Evolutionary conservation across 805 yeast species (phyloP).

Genomic region (Debaryomyces hansenii): DNA sequence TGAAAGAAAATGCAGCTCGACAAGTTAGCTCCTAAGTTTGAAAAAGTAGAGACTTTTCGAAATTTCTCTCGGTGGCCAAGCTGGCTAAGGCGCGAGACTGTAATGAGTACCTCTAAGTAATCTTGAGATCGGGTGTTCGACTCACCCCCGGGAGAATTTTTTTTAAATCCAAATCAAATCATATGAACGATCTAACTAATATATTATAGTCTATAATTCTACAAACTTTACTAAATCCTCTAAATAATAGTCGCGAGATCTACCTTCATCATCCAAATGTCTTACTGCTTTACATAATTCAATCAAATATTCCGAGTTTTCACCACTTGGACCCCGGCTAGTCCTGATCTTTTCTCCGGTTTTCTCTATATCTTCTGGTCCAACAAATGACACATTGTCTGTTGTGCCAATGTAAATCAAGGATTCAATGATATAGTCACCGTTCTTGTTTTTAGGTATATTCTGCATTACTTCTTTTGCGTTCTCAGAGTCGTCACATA

Average conservation of each 20-base stretch:
- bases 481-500: constrained; percentile 11
- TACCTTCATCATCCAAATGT: constrained; percentile 16
- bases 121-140: constrained; percentile 48
- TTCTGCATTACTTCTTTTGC: constrained; percentile 7
- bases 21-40: too few species aligned
- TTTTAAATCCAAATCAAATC: constrained; percentile 2
- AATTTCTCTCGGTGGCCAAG: constrained; percentile 42
- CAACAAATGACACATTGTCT: constrained; percentile 78
- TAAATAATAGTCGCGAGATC: constrained; percentile 31
- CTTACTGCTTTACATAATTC: constrained; percentile 50
- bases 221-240: constrained; percentile 28
- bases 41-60: neutral
- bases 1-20: too few species aligned
- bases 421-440: constrained; percentile 50
- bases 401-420: constrained; percentile 81
- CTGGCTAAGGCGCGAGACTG: constrained; percentile 48
- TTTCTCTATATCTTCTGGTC: constrained; percentile 62
- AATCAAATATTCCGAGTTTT: constrained; percentile 68
- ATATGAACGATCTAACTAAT: neutral
- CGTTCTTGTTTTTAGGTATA: constrained; percentile 24
- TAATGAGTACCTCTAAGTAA: constrained; percentile 31
- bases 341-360: constrained; percentile 63
- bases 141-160: constrained; percentile 43
- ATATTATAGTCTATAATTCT: neutral
- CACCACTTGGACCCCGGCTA: constrained; percentile 79